Base-by-base conservation (phyloP, 768 basidiomycete species). In the Mrakia frigida region DNA sequence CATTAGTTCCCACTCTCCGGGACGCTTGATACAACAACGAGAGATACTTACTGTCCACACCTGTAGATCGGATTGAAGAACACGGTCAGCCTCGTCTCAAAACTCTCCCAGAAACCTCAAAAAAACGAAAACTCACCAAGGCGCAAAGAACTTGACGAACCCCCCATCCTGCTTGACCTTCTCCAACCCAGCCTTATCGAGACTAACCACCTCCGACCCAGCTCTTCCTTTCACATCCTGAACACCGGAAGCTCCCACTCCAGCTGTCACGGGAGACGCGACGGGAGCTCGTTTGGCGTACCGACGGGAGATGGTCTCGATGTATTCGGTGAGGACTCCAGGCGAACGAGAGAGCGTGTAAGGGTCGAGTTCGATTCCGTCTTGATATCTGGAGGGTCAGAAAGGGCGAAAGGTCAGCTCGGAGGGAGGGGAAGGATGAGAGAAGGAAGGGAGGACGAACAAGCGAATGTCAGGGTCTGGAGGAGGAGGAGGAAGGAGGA, bases 91-190 rank as follows among this genome's bases (percentile, higher is more conserved):
- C 39, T n/a, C 35, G 13, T 37, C 52, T 7, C n/a, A 35, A 35
- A 28, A 13, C 28, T n/a, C n/a, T n/a, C n/a, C n/a, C n/a, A n/a
- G n/a, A n/a, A n/a, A n/a, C n/a, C n/a, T n/a, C n/a, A n/a, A n/a
- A n/a, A n/a, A n/a, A n/a, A n/a, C 21, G 33, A n/a, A 10, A 16
- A 81, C 82, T 43, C 81, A 89, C 91, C 95, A 98, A 0, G 95
- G 95, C 0, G 94, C 96, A 82, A 88, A 98, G 85, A 92, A 98
- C 81, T 91, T 90, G 82, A 91, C 85, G 79, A 91, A 89, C 2
- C 87, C 83, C 1, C 88, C 86, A 16, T 79, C 68, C 2, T 59
- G 87, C 82, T 70, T 88, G 83, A 67, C 86, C 13, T 53, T 70
- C n/a, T 82, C 81, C 31, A 84, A 73, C 14, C 72, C 76, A 6